These are phyloP conservation scores for Thelonectria rubi DNA, from an alignment of 2,329 filamentous ascomycete genomes.

Conservation along the genomic window DNA sequence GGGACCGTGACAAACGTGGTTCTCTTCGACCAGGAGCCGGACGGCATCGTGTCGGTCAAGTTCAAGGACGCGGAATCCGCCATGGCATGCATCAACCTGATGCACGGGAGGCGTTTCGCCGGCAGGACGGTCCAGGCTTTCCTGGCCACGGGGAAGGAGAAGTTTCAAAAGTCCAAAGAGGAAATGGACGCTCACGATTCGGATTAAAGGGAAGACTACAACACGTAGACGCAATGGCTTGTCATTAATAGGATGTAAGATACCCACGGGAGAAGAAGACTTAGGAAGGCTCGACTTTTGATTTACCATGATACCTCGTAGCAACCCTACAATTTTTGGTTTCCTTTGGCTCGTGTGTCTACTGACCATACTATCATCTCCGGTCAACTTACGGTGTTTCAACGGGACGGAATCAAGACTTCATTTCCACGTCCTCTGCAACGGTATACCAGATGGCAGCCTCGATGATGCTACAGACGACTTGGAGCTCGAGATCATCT, in stretches of 20 bases:
- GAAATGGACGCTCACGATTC: conserved; percentile 57
- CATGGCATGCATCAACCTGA: conserved; percentile 73
- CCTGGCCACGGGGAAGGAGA: conserved; percentile 75
- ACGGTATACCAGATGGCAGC: conserved; percentile 76
- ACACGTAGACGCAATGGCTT: conserved; percentile 14
- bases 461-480: conserved; percentile 74
- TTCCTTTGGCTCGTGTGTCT: background rate
- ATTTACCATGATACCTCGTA: background rate
- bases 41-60: conserved; percentile 85
- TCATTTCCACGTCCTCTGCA: conserved; percentile 55
- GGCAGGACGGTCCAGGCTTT: conserved; percentile 76
- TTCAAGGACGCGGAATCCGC: conserved; percentile 79
- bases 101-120: conserved; percentile 84
- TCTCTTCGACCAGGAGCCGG: conserved; percentile 85
- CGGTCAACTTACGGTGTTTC: conserved; percentile 3
- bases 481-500: conserved; percentile 72
- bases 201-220: conserved; percentile 35
- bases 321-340: background rate
- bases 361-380: background rate
- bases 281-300: conserved; percentile 18
- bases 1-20: conserved; percentile 91
- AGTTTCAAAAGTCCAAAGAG: conserved; percentile 74
- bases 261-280: conserved; percentile 34
- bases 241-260: conserved; percentile 39
- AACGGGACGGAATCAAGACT: conserved; percentile 26